Base-by-base conservation (phyloP, 192 early-diverging fungal genomes). In the Mortierella alpina region DNA sequence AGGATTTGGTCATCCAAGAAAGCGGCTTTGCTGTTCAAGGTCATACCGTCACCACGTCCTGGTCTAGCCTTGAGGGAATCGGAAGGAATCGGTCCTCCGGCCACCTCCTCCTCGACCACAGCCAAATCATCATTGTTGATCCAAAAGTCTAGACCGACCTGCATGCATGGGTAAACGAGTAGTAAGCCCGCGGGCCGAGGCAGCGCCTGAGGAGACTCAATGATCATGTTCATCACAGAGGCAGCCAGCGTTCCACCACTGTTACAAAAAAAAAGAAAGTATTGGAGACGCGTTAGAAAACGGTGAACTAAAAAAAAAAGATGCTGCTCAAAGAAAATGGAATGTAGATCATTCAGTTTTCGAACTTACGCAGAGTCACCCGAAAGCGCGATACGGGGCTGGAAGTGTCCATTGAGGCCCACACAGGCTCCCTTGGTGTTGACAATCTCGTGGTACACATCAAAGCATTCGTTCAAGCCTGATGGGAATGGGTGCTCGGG, bases 401-500 rank as follows among this genome's bases (percentile, higher is more conserved):
- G 87, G 18, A 85, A 73, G 50, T 75, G 57, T 5, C 92, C 92
- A 45, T 86, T 68, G 22, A 98, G 71, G 10, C 97, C 97, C 49
- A 99, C 85, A 39, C 86, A 87, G 13, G 78, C 87, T 39, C 95
- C 97, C 62, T 91, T 92, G 54, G 90, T 91, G 66, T 92, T 90
- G 1, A 92, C 83, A 31, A 99, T 88, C 42, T 80, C 63, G 13
- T 83, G 74, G 84, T 97, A 99, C 15, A 94, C 88, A 69, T 95
- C 96, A 83, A 94, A 97, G 75, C 95, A 96, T 73, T 99, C 95
- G 62, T 97, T 91, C 22, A 97, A 75, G 0, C 92, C 94, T 58
- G 89, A 94, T 2, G 97, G 97, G 72, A 95, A 99, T n/a, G 97
- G 97, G 59, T 89, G 90, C 82, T 98, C 97, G 46, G 96, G 97